Evolutionary conservation across 164 flowering plant genomes (phyloP).

Genomic region (Chimonanthus salicifolius): DNA sequence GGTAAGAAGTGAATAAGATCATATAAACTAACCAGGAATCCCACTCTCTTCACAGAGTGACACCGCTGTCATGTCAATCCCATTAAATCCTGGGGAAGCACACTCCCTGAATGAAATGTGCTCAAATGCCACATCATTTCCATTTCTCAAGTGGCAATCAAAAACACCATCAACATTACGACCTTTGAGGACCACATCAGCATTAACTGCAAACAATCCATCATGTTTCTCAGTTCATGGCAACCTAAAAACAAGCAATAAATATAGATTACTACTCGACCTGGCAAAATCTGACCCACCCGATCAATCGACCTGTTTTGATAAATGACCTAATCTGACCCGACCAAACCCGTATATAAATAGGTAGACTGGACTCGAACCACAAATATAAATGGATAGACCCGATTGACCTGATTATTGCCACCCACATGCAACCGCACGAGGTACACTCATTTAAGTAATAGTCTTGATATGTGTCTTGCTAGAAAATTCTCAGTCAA

Average conservation of each 20-base stretch:
- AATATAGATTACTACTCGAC: too few species aligned
- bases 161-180: conserved; percentile 65
- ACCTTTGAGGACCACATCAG: conserved; percentile 84
- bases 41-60: conserved; percentile 75
- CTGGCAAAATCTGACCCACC: too few species aligned
- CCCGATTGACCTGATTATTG: too few species aligned
- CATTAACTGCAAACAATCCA: conserved; percentile 51
- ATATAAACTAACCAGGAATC: conserved; percentile 56
- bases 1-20: background rate
- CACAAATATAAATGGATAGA: too few species aligned
- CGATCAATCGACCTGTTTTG: too few species aligned
- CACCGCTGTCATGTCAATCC: conserved; percentile 79
- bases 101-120: conserved; percentile 76
- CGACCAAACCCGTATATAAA: too few species aligned
- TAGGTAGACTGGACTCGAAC: too few species aligned
- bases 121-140: conserved; percentile 43
- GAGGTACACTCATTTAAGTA: too few species aligned
- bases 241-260: background rate
- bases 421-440: too few species aligned
- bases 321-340: too few species aligned
- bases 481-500: too few species aligned
- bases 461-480: too few species aligned
- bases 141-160: conserved; percentile 62
- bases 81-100: conserved; percentile 51
- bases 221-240: background rate